Evolutionary conservation across 2,329 filamentous ascomycete genomes (phyloP), one percentile per base, ranked within the genome.

Genomic region (Aureobasidium musti): DNA sequence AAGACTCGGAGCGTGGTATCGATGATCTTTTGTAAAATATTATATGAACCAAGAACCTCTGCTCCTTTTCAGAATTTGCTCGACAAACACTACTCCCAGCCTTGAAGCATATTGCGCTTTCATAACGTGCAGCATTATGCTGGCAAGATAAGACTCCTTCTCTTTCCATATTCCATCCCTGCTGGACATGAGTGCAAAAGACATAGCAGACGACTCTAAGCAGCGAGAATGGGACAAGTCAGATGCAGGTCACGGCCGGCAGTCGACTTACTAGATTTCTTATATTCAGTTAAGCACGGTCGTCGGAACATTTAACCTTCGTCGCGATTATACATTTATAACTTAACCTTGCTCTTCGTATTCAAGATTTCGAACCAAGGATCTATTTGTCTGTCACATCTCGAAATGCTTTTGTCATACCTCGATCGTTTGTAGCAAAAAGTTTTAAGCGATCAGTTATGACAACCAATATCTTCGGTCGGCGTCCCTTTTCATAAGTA

Each of bases 1-100:
- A 92, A 73, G 95, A 99, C 76, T 91, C 93, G 10, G 93, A 97
- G 77, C 97, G 97, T 80, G 88, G 89, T 19, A 90, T 99, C 70
- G 87, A 91, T 70, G 93, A 96, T 77, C 81, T 99, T 68, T 88
- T 97, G 72, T 95, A 73, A 78, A 56, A 6, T 2, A 3, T 49
- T n/a, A 33, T 2, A 3, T 49, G 11, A 33, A 23, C 10, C n/a
- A 28, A 4, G 8, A 33, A 14, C 4, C 21, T 26, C 8, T 35
- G 23, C 14, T 47, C 5, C 19, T 54, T 8, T 14, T 14, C 13
- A 47, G 5, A 39, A 39, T 17, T 17, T 14, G 13, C 35, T 39
- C 2, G 13, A 39, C 3, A 17, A 39, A 14, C 35, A 39, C 35
- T 39, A 39, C 13, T 39, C 35, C 14, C 14, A 6, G 35, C 35